These are phyloP conservation scores for Vigna reflexopilosa DNA, from an alignment of 306 rosid genomes.

Conservation along the genomic window DNA sequence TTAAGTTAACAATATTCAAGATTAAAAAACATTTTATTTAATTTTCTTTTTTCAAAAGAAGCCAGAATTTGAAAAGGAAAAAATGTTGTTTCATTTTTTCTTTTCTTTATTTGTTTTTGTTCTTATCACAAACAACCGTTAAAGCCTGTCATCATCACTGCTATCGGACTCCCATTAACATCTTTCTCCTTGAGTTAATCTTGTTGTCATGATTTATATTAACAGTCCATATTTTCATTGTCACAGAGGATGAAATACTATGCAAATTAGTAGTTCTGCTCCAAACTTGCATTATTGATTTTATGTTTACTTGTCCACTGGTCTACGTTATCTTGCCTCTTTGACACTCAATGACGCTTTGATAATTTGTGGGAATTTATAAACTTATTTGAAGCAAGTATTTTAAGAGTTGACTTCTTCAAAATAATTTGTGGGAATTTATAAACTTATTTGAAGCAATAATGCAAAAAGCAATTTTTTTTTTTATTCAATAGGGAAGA, in stretches of 20 bases:
- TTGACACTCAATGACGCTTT: constrained; percentile 1
- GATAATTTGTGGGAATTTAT: background rate
- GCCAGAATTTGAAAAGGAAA: too few species aligned
- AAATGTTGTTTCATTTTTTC: too few species aligned
- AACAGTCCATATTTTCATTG: background rate
- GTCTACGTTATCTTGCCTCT: background rate
- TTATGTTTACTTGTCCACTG: constrained; percentile 5
- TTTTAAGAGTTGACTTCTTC: background rate
- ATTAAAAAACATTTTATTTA: too few species aligned
- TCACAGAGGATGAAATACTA: constrained; percentile 18
- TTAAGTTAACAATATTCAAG: too few species aligned
- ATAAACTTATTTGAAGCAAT: constrained; percentile 20
- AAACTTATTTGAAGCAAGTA: background rate
- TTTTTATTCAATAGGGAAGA: constrained; percentile 22
- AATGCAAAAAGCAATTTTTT: background rate
- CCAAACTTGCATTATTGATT: background rate
- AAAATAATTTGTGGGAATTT: background rate
- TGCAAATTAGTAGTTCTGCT: background rate
- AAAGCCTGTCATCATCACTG: too few species aligned
- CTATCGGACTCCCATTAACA: background rate
- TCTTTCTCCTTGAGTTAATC: constrained; percentile 16
- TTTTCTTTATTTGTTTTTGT: too few species aligned
- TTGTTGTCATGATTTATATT: background rate
- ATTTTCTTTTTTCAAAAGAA: too few species aligned
- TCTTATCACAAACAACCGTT: too few species aligned